Evolutionary conservation across 768 basidiomycete species (phyloP).

Genomic region (Clathrus columnatus): DNA sequence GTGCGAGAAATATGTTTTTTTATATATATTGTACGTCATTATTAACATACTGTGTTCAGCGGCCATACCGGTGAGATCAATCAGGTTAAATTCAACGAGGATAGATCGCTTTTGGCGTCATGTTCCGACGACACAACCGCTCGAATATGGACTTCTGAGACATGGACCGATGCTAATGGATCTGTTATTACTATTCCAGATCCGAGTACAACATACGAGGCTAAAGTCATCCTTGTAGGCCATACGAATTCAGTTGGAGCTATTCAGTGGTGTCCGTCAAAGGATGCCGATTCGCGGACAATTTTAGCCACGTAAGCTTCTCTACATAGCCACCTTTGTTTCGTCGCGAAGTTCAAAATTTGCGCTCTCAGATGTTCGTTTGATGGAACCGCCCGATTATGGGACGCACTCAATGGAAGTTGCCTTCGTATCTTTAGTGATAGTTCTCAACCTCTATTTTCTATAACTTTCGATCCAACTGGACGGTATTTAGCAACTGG

Average conservation of each 20-base stretch:
- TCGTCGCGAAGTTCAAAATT: background rate
- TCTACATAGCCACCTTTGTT: constrained; percentile 1
- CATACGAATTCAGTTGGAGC: constrained; percentile 59
- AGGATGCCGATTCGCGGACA: constrained; percentile 41
- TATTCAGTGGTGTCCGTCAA: constrained; percentile 60
- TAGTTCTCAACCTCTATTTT: constrained; percentile 64
- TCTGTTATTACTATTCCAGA: constrained; percentile 16
- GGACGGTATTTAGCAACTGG: constrained; percentile 69
- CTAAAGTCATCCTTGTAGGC: constrained; percentile 41
- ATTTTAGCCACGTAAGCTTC: constrained; percentile 55
- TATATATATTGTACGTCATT: background rate
- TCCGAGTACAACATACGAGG: constrained; percentile 34
- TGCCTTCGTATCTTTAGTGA: constrained; percentile 66
- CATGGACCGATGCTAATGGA: constrained; percentile 8
- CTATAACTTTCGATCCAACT: constrained; percentile 66
- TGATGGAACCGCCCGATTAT: constrained; percentile 70
- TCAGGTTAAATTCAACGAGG: constrained; percentile 60
- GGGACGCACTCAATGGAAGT: constrained; percentile 72
- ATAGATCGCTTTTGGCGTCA: constrained; percentile 61
- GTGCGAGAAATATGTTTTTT: background rate
- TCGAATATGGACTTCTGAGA: constrained; percentile 62
- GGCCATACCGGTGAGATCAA: constrained; percentile 75
- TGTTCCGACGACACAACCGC: constrained; percentile 78
- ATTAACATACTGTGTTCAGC: constrained; percentile 27
- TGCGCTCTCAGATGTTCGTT: constrained; percentile 56